Conservation (phyloP, 768 basidiomycete genomes). For the Rhodotorula babjevae region DNA sequence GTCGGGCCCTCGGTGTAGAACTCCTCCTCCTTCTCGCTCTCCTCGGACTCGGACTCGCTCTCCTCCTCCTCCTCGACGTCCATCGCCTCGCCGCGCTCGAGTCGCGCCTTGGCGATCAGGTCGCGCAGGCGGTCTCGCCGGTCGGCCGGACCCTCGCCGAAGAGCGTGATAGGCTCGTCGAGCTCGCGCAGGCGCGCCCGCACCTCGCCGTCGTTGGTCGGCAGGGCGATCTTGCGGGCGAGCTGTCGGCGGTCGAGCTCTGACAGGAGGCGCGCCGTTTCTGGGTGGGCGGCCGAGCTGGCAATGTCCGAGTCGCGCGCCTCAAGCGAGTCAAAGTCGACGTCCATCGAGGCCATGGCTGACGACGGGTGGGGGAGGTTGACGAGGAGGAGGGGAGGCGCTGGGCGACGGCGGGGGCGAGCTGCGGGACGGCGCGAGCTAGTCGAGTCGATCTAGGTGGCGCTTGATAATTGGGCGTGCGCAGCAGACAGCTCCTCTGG, state of each 20-base stretch:
- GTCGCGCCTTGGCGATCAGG: slow-evolving; percentile 79
- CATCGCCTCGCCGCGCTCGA: slow-evolving; percentile 53
- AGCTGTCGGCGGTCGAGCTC: slow-evolving; percentile 98
- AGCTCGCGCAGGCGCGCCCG: slow-evolving; percentile 82
- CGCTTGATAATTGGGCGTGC: too few relatives aligned
- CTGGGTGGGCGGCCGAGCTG: slow-evolving; percentile 36
- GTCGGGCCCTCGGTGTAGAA: slow-evolving; percentile 90
- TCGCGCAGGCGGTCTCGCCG: slow-evolving; percentile 91
- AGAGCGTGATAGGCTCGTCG: slow-evolving; percentile 93
- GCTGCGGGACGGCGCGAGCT: too few relatives aligned
- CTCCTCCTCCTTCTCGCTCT: slow-evolving; percentile 67
- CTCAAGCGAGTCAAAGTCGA: slow-evolving; percentile 41
- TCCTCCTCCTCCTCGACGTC: slow-evolving; percentile 57
- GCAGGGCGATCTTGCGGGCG: slow-evolving; percentile 85
- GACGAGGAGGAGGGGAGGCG: too few relatives aligned
- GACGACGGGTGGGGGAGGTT: too few relatives aligned
- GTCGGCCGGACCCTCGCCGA: slow-evolving; percentile 73
- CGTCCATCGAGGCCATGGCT: slow-evolving; percentile 27
- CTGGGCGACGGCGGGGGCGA: too few relatives aligned
- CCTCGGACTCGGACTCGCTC: slow-evolving; percentile 14
- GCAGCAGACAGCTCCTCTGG: too few relatives aligned
- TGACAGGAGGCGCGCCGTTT: slow-evolving; percentile 64
- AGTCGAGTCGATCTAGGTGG: too few relatives aligned
- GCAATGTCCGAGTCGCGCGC: slow-evolving; percentile 18
- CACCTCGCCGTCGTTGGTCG: slow-evolving; percentile 93